phyloP scores from a whole-genome alignment of 2,329 filamentous ascomycete species.

The Pezicula neosporulosa region DNA sequence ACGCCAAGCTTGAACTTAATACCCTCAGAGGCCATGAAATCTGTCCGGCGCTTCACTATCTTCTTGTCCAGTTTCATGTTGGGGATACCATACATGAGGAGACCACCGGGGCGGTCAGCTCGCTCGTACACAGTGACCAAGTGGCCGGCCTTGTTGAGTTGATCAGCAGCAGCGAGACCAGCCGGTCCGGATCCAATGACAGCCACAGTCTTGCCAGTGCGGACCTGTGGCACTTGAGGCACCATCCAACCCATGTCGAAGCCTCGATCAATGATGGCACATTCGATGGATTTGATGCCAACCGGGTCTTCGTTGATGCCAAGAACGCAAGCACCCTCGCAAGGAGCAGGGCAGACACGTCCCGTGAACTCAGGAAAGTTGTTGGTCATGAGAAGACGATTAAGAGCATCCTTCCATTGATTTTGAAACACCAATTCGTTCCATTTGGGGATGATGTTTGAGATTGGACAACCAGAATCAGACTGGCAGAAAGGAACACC shows the following conservation, averaged over 20 bases:
- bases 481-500: conserved; percentile 98
- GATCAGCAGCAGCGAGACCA: conserved; percentile 86
- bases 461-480: conserved; percentile 92
- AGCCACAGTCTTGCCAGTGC: conserved; percentile 84
- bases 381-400: conserved; percentile 91
- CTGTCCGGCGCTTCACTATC: conserved; percentile 89
- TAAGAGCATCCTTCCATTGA: conserved; percentile 88
- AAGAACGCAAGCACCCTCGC: conserved; percentile 91
- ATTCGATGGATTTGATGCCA: conserved; percentile 97
- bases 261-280: conserved; percentile 94
- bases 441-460: conserved; percentile 97
- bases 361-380: conserved; percentile 99
- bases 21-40: conserved; percentile 91
- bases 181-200: conserved; percentile 90
- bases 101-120: conserved; percentile 82
- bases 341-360: conserved; percentile 93
- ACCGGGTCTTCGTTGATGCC: conserved; percentile 97
- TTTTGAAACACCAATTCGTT: conserved; percentile 76
- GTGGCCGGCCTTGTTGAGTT: conserved; percentile 91
- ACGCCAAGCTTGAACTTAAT: conserved; percentile 77
- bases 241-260: conserved; percentile 99
- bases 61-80: conserved; percentile 99
- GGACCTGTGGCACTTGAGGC: conserved; percentile 70
- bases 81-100: conserved; percentile 97
- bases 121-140: conserved; percentile 88